Evolutionary conservation across 148 eudicot species (phyloP), one percentile per base, ranked within the genome.

Genomic region (Fagopyrum tataricum): DNA sequence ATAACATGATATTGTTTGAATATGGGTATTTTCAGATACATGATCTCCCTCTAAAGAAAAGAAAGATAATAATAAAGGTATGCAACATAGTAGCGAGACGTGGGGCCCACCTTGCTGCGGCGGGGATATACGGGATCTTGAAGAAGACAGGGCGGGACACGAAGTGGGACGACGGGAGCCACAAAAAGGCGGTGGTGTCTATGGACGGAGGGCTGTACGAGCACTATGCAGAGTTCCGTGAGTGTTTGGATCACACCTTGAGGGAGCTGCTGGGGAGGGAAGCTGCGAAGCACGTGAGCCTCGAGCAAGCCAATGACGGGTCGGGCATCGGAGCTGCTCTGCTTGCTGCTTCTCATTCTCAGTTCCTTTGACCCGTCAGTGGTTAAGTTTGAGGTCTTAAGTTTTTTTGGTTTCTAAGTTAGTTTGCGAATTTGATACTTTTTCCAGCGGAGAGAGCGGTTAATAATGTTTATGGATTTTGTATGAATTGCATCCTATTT

Each of bases 301-400:
- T 89, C n/a, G 85, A 75, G 74, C 97, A 81, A 71, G 87, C 87
- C 20, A 86, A 79, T 13, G 97, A 91, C 64, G 97, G 97, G 14
- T 91, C 97, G 4, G 97, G 97, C 37, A 79, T 81, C 5, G 93
- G 97, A 41, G 97, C 97, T 23, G 85, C 97, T 66, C 90, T 91
- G 8, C 86, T 91, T 0, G 97, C 97, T 15, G 93, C 97, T 44
- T 89, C 90, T 17, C 72, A 70, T 12, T 70, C 72, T 8, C 72
- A 42, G 52, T 43, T 42, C 52, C 72, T 66, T 9, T 37, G 44
- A 66, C 21, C 62, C 18, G 23, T 31, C 2, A 31, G 37, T 3
- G 37, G 37, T 31, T 31, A 31, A 31, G 37, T 31, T 31, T 31
- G 37, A 3, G 37, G 37, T 31, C 37, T 31, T 31, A 31, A 31